Conservation (phyloP, 345 rosid species). For the Draba incana region DNA sequence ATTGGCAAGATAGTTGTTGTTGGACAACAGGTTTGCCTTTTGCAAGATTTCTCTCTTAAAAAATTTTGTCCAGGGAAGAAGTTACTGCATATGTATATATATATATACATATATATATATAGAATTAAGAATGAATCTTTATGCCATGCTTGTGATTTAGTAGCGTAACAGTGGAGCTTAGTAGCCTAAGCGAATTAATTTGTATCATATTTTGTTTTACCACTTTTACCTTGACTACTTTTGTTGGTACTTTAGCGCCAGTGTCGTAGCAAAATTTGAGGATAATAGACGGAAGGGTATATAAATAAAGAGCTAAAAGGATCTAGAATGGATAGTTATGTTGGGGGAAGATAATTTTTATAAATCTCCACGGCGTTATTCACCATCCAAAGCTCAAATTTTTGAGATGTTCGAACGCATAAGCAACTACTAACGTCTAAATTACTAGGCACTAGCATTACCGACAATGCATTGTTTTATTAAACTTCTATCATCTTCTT, state of each 20-base stretch:
- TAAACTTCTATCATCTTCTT: neutral
- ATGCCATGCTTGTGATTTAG: conserved; percentile 24
- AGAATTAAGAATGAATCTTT: conserved; percentile 3
- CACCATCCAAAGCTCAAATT: neutral
- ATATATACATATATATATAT: conserved; percentile 5
- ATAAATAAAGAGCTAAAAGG: conserved; percentile 18
- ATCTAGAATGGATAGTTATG: conserved; percentile 22
- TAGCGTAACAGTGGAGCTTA: neutral
- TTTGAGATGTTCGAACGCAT: neutral
- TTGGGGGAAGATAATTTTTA: conserved; percentile 14
- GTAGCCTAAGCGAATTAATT: neutral
- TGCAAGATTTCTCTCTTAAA: conserved; percentile 4
- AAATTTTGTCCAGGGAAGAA: conserved; percentile 10
- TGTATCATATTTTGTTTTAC: neutral
- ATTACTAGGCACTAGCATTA: neutral
- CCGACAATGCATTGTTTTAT: neutral
- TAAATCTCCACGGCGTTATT: neutral
- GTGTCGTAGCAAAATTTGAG: conserved; percentile 19
- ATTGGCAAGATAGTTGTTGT: conserved; percentile 87
- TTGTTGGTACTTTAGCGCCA: neutral
- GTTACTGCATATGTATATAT: neutral
- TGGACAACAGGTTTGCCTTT: conserved; percentile 86
- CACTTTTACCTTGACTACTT: conserved; percentile 19
- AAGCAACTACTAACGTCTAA: neutral
- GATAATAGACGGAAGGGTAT: conserved; percentile 29